Base-by-base conservation (phyloP, 2,329 filamentous ascomycete genomes). In the Pestalotiopsis sp. region DNA sequence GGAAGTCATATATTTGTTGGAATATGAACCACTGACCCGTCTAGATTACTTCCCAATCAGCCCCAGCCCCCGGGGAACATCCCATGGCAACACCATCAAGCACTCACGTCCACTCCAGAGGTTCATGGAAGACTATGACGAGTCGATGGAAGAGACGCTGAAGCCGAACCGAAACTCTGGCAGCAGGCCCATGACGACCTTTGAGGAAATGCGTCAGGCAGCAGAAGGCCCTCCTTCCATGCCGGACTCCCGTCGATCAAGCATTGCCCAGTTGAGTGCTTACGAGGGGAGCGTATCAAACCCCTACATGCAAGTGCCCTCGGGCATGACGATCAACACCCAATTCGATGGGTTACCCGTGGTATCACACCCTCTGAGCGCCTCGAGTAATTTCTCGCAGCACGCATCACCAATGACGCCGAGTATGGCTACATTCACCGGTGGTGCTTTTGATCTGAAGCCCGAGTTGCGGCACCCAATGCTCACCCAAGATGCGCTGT, bases 61-160 rank as follows among this genome's bases (percentile, higher is more conserved):
- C 36, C 91, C 92, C 66, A 93, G 91, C 36, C 91, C 92, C 66
- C 87, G 86, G 74, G 88, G 89, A 66, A 92, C 90, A 23, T 90
- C 91, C 58, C 84, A 86, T 70, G 80, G 85, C 70, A 80, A 82
- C 64, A 73, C 81, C 57, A 74, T 78, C 59, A 85, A 85, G 79
- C 80, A 83, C 49, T 77, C 81, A 61, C 71, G 78, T 17, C 78
- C 79, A 3, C 81, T 82, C 2, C 81, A 78, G 72, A 80, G 91
- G 66, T 91, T 91, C 75, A 78, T 85, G 2, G 88, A 90, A 31
- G 84, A 83, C 60, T 90, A 90, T 71, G 89, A 91, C 73, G 88
- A 89, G 77, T 90, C 88, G 14, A 88, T 90, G 86, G 88, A 91
- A 75, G 88, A 90, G 78, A 91, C 89, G 0, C 84, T 91, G 73